A percentile compares a stretch with the other conserved stretches of the same genome.
These are phyloP conservation scores for Termitomyces sp. DNA, from an alignment of 768 basidiomycete species.

Conservation along the genomic window DNA sequence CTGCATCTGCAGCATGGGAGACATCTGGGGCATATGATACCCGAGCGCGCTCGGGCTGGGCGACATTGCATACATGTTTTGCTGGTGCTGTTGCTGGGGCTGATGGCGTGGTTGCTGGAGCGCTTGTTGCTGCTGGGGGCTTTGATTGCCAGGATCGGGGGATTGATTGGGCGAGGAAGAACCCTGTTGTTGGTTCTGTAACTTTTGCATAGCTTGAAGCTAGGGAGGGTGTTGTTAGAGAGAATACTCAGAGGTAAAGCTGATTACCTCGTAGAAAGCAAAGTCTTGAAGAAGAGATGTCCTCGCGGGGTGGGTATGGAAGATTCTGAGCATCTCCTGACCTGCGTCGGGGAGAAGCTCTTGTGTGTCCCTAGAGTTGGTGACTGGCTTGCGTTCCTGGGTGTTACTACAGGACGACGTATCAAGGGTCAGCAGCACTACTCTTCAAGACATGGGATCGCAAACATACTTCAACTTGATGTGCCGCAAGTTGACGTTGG, in stretches of 20 bases:
- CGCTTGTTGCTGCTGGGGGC: slow-evolving; percentile 30
- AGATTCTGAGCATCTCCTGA: slow-evolving; percentile 93
- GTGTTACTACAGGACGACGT: slow-evolving; percentile 65
- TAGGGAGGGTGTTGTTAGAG: slow-evolving; percentile 19
- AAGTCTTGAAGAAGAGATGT: slow-evolving; percentile 94
- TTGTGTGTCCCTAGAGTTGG: slow-evolving; percentile 96
- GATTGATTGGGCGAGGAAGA: slow-evolving; percentile 32
- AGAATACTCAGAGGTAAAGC: not conserved
- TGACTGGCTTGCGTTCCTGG: slow-evolving; percentile 96
- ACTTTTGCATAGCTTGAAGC: slow-evolving; percentile 86
- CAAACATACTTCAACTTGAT: slow-evolving; percentile 73
- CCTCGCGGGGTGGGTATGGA: slow-evolving; percentile 87
- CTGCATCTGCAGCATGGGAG: slow-evolving; percentile 58
- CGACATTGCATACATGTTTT: slow-evolving; percentile 40
- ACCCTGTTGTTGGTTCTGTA: slow-evolving; percentile 31
- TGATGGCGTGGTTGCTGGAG: slow-evolving; percentile 24
- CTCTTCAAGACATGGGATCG: not conserved
- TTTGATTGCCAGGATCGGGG: slow-evolving; percentile 28
- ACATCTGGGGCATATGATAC: slow-evolving; percentile 55
- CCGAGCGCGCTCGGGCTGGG: slow-evolving; percentile 45
- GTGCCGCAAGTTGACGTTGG: slow-evolving; percentile 83
- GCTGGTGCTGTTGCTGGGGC: slow-evolving; percentile 34
- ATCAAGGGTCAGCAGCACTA: slow-evolving; percentile 12
- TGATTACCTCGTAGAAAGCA: slow-evolving; percentile 79
- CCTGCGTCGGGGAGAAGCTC: slow-evolving; percentile 95